A percentile compares a stretch with the other conserved stretches of the same genome.
Conservation (phyloP, 345 rosid genomes). For the Laguncularia racemosa region DNA sequence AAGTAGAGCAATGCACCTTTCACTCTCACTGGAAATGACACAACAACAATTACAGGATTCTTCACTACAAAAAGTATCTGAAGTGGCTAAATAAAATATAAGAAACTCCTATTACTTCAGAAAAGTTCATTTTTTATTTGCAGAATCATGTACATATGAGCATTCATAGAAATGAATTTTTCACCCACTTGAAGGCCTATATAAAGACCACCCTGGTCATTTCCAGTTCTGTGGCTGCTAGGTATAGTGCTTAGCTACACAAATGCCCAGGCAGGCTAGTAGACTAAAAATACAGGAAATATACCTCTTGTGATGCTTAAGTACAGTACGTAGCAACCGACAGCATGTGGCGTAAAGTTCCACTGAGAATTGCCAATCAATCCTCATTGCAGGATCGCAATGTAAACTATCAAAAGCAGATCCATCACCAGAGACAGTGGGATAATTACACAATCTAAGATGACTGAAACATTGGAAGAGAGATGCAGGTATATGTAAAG, state of each 20-base stretch:
- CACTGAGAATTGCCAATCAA: constrained; percentile 51
- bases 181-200: too few species aligned
- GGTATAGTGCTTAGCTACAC: too few species aligned
- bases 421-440: constrained; percentile 13
- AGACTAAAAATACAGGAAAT: not conserved
- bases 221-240: too few species aligned
- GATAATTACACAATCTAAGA: constrained; percentile 23
- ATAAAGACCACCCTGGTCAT: too few species aligned
- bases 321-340: constrained; percentile 55
- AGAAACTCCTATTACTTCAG: too few species aligned
- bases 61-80: too few species aligned
- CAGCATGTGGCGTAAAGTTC: constrained; percentile 61
- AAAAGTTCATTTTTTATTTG: too few species aligned
- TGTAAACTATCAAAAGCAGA: constrained; percentile 18
- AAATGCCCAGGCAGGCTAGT: too few species aligned
- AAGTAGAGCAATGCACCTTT: constrained; percentile 55
- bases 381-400: constrained; percentile 13
- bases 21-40: constrained; percentile 52
- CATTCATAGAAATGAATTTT: too few species aligned
- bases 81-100: too few species aligned
- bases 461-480: constrained; percentile 48
- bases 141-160: too few species aligned
- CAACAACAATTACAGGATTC: constrained; percentile 9
- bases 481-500: constrained; percentile 58
- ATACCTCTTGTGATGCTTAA: constrained; percentile 84